Evolutionary conservation across 2,329 filamentous ascomycete species (phyloP), one percentile per base, ranked within the genome.

Genomic region (Epichloe aotearoae): DNA sequence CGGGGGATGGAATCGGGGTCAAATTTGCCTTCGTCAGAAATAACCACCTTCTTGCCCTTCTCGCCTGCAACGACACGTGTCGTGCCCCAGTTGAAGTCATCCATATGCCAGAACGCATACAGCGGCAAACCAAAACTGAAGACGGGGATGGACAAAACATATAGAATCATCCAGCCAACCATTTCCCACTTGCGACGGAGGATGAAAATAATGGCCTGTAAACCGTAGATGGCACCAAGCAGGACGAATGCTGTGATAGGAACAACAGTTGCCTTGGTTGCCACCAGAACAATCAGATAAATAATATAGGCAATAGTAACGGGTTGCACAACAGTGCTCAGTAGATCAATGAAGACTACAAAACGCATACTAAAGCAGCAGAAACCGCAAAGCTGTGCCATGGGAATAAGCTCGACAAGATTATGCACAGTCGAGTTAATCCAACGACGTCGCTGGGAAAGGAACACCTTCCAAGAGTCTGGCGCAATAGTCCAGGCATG

Each of bases 351-450:
- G 63, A 98, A 95, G 58, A 98, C 90, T 53, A 98, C 80, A 69
- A 98, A 98, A 61, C 93, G 85, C 93, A 98, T 98, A 69, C 87
- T 94, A 76, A 98, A 98, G 72, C 93, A 98, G 77, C 93, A 98
- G 83, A 98, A 98, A 71, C 93, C 93, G 68, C 93, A 98, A 47
- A 98, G 85, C 66, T 97, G 87, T 54, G 86, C 82, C 68, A 98
- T 75, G 5, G 91, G 90, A 55, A 97, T 91, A 55, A 98, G 83
- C 67, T 98, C 93, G 56, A 94, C 86, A 55, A 98, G 76, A 67
- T 98, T 98, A 76, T 98, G 93, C 48, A 98, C 88, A 0, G 93
- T 98, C 51, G 90, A 96, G 75, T 98, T 98, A 70, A 98, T 98
- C 93, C 93, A 98, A 66, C 93, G 87, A 74, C 93, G 91, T 76